These are phyloP conservation scores for Scheffersomyces ergatensis DNA, from an alignment of 805 yeast species.

Conservation along the genomic window DNA sequence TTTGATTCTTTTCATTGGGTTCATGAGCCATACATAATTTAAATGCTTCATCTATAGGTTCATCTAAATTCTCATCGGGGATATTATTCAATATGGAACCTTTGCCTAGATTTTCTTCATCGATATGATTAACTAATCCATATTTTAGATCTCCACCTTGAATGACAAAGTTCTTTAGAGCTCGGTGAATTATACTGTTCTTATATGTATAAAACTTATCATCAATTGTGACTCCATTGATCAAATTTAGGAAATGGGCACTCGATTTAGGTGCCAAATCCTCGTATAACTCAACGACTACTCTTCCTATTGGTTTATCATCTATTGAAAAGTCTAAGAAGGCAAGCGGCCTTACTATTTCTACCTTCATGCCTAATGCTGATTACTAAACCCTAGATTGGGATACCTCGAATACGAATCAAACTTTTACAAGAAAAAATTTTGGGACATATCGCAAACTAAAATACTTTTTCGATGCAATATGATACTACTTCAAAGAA, in stretches of 20 bases:
- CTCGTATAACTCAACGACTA: constrained; percentile 54
- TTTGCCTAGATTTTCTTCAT: constrained; percentile 23
- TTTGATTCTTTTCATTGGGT: constrained; percentile 42
- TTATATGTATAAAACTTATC: constrained; percentile 31
- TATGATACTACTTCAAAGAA: too few relatives aligned
- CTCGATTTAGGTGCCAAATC: constrained; percentile 56
- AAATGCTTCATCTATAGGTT: constrained; percentile 44
- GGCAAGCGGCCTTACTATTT: constrained; percentile 23
- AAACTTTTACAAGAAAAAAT: background rate
- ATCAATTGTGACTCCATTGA: constrained; percentile 25
- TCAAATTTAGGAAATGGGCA: constrained; percentile 48
- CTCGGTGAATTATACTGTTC: constrained; percentile 55
- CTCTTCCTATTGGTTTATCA: constrained; percentile 46
- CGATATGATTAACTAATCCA: constrained; percentile 11
- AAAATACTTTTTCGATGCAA: too few relatives aligned
- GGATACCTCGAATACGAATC: too few relatives aligned
- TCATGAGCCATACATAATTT: constrained; percentile 65
- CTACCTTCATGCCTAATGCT: constrained; percentile 26
- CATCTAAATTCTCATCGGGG: constrained; percentile 56
- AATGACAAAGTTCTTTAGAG: constrained; percentile 65
- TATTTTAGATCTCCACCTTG: constrained; percentile 64
- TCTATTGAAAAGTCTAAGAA: constrained; percentile 56
- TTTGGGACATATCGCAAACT: background rate
- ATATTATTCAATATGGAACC: constrained; percentile 22
- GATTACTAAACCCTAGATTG: background rate